These are phyloP conservation scores for Avena insularis DNA, from an alignment of 176 grass and related monocot species.

Conservation along the genomic window DNA sequence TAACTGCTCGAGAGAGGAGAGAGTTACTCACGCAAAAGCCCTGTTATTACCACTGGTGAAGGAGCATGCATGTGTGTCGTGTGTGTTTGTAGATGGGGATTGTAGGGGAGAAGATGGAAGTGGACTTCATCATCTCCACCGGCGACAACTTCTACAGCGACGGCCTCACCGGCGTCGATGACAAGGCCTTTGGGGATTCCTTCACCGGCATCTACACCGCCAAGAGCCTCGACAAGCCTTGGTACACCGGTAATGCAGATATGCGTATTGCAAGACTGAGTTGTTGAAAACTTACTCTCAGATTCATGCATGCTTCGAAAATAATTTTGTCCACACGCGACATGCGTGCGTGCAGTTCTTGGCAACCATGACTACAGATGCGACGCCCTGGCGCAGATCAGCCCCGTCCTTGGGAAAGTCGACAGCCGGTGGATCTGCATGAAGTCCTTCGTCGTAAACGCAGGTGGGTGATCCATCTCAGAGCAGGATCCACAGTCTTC, in stretches of 20 bases:
- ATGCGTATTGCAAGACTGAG: neutral
- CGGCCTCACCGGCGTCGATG: slow-evolving; percentile 57
- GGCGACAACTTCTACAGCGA: slow-evolving; percentile 78
- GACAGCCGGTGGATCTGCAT: slow-evolving; percentile 71
- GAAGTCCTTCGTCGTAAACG: slow-evolving; percentile 71
- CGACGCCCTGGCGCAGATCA: slow-evolving; percentile 58
- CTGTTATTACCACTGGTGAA: too few species aligned
- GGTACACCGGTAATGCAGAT: slow-evolving; percentile 62
- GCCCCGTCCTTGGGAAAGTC: slow-evolving; percentile 44
- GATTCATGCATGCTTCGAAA: too few species aligned
- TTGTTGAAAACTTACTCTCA: neutral
- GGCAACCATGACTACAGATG: slow-evolving; percentile 44
- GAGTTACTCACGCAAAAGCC: too few species aligned
- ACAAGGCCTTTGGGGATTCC: slow-evolving; percentile 64
- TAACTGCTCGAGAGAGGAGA: too few species aligned
- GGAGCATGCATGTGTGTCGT: neutral
- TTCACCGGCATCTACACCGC: slow-evolving; percentile 69
- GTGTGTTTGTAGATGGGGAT: slow-evolving; percentile 56
- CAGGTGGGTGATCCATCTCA: slow-evolving; percentile 42
- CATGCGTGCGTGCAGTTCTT: too few species aligned
- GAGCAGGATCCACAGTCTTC: too few species aligned
- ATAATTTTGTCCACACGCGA: neutral
- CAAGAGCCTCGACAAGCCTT: slow-evolving; percentile 73
- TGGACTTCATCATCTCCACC: slow-evolving; percentile 74
- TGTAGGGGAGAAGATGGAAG: slow-evolving; percentile 54